Percentiles rank a stretch among this genome's conserved stretches.
Evolutionary conservation across 2,329 filamentous ascomycete genomes (phyloP).

Genomic region (Cladosporium austrohemisphaericum): DNA sequence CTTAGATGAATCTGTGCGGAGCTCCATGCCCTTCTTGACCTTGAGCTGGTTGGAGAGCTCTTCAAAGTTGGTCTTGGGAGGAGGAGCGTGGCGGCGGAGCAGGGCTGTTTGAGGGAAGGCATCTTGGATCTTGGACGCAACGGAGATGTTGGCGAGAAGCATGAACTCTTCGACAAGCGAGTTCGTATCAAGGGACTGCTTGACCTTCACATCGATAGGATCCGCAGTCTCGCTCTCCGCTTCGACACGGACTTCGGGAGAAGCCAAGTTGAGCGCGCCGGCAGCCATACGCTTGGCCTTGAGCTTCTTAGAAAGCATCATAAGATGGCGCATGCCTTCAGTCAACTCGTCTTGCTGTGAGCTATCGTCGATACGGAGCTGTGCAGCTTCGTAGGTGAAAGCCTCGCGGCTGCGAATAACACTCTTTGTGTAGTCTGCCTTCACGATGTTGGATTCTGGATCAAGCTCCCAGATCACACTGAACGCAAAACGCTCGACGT

Average conservation of each 20-base stretch:
- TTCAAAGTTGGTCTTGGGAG: slow-evolving; percentile 94
- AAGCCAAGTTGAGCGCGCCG: slow-evolving; percentile 89
- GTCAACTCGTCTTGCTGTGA: slow-evolving; percentile 88
- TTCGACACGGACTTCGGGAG: slow-evolving; percentile 95
- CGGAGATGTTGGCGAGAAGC: slow-evolving; percentile 94
- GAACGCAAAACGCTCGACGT: slow-evolving; percentile 72
- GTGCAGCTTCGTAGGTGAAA: slow-evolving; percentile 96
- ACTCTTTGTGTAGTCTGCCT: slow-evolving; percentile 88
- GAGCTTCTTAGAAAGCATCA: slow-evolving; percentile 87
- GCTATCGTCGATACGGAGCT: slow-evolving; percentile 85
- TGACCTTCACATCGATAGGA: slow-evolving; percentile 93
- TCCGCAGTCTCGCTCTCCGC: slow-evolving; percentile 94
- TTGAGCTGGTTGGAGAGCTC: slow-evolving; percentile 87
- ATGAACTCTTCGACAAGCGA: slow-evolving; percentile 99
- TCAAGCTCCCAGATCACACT: slow-evolving; percentile 72
- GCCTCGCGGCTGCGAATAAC: slow-evolving; percentile 95
- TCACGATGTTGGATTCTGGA: slow-evolving; percentile 77
- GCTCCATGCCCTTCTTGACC: slow-evolving; percentile 75
- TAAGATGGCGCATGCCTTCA: slow-evolving; percentile 77
- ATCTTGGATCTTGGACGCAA: slow-evolving; percentile 83
- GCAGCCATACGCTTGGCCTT: slow-evolving; percentile 95
- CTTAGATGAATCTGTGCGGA: slow-evolving; percentile 80
- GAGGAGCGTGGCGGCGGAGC: slow-evolving; percentile 84
- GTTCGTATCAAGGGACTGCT: slow-evolving; percentile 90
- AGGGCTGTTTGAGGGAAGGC: slow-evolving; percentile 94